Base-by-base conservation (phyloP, 2,329 filamentous ascomycete genomes). In the Cercospora sp. region DNA sequence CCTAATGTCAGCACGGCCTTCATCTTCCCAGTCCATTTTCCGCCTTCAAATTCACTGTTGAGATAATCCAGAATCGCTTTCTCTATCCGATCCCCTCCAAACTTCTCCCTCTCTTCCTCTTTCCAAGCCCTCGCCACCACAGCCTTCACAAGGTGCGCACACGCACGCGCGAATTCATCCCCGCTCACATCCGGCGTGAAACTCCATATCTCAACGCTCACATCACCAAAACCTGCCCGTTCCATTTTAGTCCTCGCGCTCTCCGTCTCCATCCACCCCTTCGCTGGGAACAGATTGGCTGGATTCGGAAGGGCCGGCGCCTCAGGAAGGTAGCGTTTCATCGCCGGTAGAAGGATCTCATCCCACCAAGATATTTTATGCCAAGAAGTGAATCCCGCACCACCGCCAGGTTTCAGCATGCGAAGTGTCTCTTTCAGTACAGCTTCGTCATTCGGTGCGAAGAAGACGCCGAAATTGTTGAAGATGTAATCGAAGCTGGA, bases 391-490 rank as follows among this genome's bases (percentile, higher is more conserved):
- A 59, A 23, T 1, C 55, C 55, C 1, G 55, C 55, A n/a, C 9
- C 2, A 3, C 30, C 55, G 18, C n/a, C 10, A 13, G 60, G 30
- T 33, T 63, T 64, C 18, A 64, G 31, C 48, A 64, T 64, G 48
- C 61, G 61, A 20, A 36, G 36, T 13, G 48, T 64, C 13, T 57
- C 20, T 7, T 31, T 1, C 61, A 64, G 4, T 3, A 64, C 45
- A 3, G 45, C 30, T 5, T 36, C 48, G 12, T 63, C 48, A 7
- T 57, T 18, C 20, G 45, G 61, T 1, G 61, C 48, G 31, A 39
- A 64, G 45, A 55, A 57, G 31, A 64, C 51, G 12, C 61, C 61
- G n/a, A 64, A 57, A 18, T 55, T 57, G 61, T 39, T 64, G 61
- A 64, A 57, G 18, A 64, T 39, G 20, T 42, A 55, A 16, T 64